A percentile compares a stretch with the other conserved stretches of the same genome.
These are phyloP conservation scores for Globisporangium takayamanum DNA, from an alignment of 352 stramenopile species.

Conservation along the genomic window DNA sequence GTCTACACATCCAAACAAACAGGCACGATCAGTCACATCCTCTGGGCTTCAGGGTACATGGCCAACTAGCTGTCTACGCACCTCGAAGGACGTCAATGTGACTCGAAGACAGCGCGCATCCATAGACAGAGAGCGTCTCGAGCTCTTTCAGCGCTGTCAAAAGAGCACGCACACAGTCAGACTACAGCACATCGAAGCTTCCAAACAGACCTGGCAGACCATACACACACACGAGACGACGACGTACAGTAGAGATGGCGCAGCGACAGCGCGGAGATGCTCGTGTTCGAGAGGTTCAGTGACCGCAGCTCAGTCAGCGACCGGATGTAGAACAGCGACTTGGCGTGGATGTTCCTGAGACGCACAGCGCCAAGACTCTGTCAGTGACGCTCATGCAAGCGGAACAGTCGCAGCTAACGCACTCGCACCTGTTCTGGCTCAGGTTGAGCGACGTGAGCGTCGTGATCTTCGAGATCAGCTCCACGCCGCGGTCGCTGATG, in stretches of 20 bases:
- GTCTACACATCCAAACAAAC: slow-evolving; percentile 15
- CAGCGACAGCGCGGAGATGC: slow-evolving; percentile 56
- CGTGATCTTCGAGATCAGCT: slow-evolving; percentile 69
- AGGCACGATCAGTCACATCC: background rate
- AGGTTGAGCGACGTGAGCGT: slow-evolving; percentile 71
- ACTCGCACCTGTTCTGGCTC: slow-evolving; percentile 63
- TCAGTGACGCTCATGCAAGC: background rate
- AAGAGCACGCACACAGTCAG: background rate
- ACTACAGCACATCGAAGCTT: background rate
- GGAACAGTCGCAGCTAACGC: background rate
- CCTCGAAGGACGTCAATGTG: slow-evolving; percentile 55
- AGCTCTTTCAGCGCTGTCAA: slow-evolving; percentile 45
- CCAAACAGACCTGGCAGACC: background rate
- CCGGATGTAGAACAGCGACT: slow-evolving; percentile 54
- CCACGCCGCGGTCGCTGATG: slow-evolving; percentile 64
- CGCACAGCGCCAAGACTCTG: background rate
- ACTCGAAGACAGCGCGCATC: slow-evolving; percentile 32
- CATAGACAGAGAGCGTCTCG: slow-evolving; percentile 50
- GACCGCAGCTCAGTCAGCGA: slow-evolving; percentile 49
- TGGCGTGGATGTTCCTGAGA: slow-evolving; percentile 63
- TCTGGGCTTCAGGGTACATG: too few relatives aligned
- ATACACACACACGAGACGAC: background rate
- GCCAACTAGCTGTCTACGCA: slow-evolving; percentile 5
- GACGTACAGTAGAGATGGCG: slow-evolving; percentile 61
- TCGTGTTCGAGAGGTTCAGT: slow-evolving; percentile 76